A percentile compares a stretch with the other conserved stretches of the same genome.
phyloP scores from a whole-genome alignment of 73 alveolate genomes.

The Stentor roeselii region DNA sequence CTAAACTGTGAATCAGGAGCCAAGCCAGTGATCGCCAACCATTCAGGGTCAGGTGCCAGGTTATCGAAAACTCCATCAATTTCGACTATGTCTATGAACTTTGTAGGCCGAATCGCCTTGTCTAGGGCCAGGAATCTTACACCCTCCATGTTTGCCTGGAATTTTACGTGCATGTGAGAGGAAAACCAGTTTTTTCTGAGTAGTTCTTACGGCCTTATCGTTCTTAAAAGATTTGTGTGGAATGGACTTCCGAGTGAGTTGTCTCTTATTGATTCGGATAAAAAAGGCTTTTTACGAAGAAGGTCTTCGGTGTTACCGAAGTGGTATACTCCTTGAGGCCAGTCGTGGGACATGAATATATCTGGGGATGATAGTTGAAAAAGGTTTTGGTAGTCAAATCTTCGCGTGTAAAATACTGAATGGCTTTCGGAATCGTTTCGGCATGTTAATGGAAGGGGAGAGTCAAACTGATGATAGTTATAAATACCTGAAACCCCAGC shows the following conservation, averaged over 20 bases:
- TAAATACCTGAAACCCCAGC: constrained; percentile 19
- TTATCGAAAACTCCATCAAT: not conserved
- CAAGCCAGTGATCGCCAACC: no score
- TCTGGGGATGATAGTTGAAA: constrained; percentile 7
- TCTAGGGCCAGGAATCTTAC: not conserved
- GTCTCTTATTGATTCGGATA: not conserved
- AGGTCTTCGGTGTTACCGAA: not conserved
- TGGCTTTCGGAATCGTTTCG: not conserved
- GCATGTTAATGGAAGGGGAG: not conserved
- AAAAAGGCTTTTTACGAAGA: not conserved
- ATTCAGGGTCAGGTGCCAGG: not conserved
- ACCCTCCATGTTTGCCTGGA: not conserved
- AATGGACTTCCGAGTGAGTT: constrained; percentile 1
- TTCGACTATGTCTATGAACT: not conserved
- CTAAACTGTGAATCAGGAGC: no score
- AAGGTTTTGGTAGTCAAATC: not conserved
- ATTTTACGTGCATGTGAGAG: constrained; percentile 15
- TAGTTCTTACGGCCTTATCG: not conserved
- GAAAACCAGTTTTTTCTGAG: constrained; percentile 7
- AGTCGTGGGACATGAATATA: constrained; percentile 31
- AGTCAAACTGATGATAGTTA: not conserved
- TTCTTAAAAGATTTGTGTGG: not conserved
- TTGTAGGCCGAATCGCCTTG: not conserved
- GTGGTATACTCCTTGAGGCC: constrained; percentile 26
- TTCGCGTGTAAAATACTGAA: not conserved